Percentiles rank a stretch among this genome's conserved stretches.
These are phyloP conservation scores for Jaapia argillacea DNA, from an alignment of 768 basidiomycete species.

Conservation along the genomic window DNA sequence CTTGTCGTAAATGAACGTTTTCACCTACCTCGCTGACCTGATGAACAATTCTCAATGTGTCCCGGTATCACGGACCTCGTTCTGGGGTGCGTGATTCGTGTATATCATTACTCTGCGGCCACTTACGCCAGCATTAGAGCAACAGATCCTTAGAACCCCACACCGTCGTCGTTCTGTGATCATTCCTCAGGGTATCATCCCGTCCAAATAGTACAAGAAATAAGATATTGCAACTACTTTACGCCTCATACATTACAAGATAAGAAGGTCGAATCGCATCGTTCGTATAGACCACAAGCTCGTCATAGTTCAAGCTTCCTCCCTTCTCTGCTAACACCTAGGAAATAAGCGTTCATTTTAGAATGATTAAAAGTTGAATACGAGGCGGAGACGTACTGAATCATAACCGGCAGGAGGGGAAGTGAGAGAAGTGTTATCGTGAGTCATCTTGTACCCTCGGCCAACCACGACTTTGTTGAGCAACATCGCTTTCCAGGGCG, in stretches of 20 bases:
- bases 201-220: too few relatives aligned
- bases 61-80: too few relatives aligned
- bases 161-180: too few relatives aligned
- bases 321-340: conserved; percentile 64
- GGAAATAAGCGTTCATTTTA: conserved; percentile 1
- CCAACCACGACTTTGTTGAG: conserved; percentile 69
- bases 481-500: conserved; percentile 52
- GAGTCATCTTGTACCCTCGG: conserved; percentile 55
- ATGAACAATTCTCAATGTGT: too few relatives aligned
- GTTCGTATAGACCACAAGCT: conserved; percentile 59
- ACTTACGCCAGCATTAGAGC: too few relatives aligned
- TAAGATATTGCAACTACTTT: too few relatives aligned
- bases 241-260: conserved; percentile 51
- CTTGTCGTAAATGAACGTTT: too few relatives aligned
- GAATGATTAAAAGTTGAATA: neutral
- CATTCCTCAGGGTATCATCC: too few relatives aligned
- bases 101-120: too few relatives aligned
- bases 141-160: too few relatives aligned
- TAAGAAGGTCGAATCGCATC: conserved; percentile 67
- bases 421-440: conserved; percentile 44
- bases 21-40: too few relatives aligned
- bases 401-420: conserved; percentile 55
- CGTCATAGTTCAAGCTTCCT: conserved; percentile 60
- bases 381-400: conserved; percentile 35
- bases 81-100: too few relatives aligned